Percentiles rank a stretch among this genome's conserved stretches.
These are phyloP conservation scores for Globisporangium cederbergense DNA, from an alignment of 352 stramenopile genomes.

Conservation along the genomic window DNA sequence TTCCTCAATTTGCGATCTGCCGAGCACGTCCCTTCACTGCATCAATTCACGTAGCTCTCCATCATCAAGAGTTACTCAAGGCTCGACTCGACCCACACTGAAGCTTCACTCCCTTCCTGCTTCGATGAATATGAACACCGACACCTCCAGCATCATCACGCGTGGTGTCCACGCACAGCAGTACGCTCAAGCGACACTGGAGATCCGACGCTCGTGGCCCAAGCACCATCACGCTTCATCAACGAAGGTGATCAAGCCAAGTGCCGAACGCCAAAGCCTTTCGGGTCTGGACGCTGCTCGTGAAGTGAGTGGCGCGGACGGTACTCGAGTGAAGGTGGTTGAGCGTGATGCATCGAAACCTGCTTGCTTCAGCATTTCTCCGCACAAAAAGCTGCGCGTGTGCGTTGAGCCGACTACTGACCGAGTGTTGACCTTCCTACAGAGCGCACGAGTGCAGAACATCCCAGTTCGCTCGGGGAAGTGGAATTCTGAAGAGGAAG, in stretches of 20 bases:
- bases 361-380: constrained; percentile 31
- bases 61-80: not conserved
- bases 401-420: constrained; percentile 38
- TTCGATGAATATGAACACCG: not conserved
- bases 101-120: not conserved
- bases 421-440: constrained; percentile 71
- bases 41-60: not conserved
- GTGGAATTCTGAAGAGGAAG: constrained; percentile 76
- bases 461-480: constrained; percentile 80
- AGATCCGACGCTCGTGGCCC: constrained; percentile 6
- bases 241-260: constrained; percentile 3
- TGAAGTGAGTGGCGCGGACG: not conserved
- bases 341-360: constrained; percentile 17
- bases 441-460: constrained; percentile 67
- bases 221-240: not conserved
- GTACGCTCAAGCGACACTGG: not conserved
- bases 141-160: constrained; percentile 1
- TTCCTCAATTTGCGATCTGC: constrained; percentile 30
- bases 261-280: constrained; percentile 3
- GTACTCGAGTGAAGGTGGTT: constrained; percentile 23
- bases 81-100: not conserved
- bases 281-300: not conserved
- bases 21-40: constrained; percentile 11
- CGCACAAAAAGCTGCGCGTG: constrained; percentile 25
- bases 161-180: not conserved